Percentiles rank a stretch among this genome's conserved stretches.
phyloP scores from a whole-genome alignment of 805 yeast genomes.

The Brettanomyces custersianus region DNA sequence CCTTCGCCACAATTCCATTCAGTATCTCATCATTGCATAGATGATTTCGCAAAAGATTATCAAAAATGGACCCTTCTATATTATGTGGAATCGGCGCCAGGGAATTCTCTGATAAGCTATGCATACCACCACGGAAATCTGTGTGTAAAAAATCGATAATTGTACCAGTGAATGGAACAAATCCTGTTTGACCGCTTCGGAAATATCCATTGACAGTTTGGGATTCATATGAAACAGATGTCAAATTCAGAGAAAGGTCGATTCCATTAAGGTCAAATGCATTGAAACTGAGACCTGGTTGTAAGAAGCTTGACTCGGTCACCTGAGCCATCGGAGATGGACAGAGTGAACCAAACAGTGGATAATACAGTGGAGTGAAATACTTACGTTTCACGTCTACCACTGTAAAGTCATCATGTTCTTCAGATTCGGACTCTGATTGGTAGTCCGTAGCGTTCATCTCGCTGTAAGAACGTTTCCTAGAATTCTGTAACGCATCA shows the following conservation, averaged over 20 bases:
- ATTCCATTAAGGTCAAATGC: conserved; percentile 9
- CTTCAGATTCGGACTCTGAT: too few relatives aligned
- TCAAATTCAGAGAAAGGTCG: conserved; percentile 12
- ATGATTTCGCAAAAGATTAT: conserved; percentile 21
- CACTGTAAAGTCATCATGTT: too few relatives aligned
- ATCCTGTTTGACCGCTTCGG: conserved; percentile 12
- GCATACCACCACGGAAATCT: conserved; percentile 23
- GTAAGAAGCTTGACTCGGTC: conserved; percentile 15
- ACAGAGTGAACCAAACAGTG: too few relatives aligned
- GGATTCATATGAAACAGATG: conserved; percentile 10
- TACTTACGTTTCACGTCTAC: too few relatives aligned
- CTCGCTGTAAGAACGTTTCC: too few relatives aligned
- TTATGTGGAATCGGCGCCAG: conserved; percentile 8
- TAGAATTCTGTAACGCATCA: too few relatives aligned
- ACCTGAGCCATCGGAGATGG: too few relatives aligned
- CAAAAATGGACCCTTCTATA: conserved; percentile 23
- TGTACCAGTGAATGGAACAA: conserved; percentile 21
- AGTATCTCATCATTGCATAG: conserved; percentile 20
- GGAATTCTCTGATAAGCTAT: too few relatives aligned
- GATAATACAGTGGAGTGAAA: too few relatives aligned
- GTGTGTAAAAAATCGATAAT: conserved; percentile 21
- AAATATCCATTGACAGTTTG: conserved; percentile 13
- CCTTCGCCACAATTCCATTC: conserved; percentile 12
- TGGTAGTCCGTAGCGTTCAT: too few relatives aligned
- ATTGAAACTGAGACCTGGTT: conserved; percentile 17